These are phyloP conservation scores for Leishmania turanica DNA, from an alignment of 208 protist species.

Conservation along the genomic window DNA sequence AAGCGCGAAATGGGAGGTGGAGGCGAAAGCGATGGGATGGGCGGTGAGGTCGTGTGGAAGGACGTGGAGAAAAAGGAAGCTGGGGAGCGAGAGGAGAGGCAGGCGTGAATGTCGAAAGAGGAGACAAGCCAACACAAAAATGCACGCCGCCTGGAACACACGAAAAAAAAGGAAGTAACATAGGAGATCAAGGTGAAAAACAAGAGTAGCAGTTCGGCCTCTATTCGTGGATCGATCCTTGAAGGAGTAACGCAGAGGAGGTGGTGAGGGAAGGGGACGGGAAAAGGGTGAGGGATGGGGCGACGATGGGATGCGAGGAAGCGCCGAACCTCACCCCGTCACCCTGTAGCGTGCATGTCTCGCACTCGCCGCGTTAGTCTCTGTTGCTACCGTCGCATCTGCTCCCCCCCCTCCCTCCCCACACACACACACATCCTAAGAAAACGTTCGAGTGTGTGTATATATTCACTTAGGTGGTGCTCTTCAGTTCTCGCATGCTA, in stretches of 20 bases:
- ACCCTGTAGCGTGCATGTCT: slow-evolving; percentile 3
- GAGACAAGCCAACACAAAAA: neutral
- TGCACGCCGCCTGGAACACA: neutral
- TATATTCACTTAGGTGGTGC: neutral
- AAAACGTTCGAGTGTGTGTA: neutral
- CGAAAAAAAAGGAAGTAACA: neutral
- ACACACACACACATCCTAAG: neutral
- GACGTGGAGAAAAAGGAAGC: neutral
- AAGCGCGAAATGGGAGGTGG: neutral
- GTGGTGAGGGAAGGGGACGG: neutral
- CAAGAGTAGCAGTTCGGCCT: slow-evolving; percentile 1
- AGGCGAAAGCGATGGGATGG: neutral
- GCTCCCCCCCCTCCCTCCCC: slow-evolving; percentile 7
- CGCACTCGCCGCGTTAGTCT: slow-evolving; percentile 6
- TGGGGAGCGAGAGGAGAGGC: neutral
- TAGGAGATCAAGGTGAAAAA: neutral
- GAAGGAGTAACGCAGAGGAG: neutral
- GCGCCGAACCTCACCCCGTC: neutral
- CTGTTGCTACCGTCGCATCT: slow-evolving; percentile 5
- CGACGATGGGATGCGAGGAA: neutral
- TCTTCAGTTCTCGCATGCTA: neutral
- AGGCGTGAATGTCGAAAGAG: neutral
- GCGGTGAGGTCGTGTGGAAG: neutral
- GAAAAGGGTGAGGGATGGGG: neutral
- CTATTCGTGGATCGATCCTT: neutral